These are phyloP conservation scores for Phyllostachys edulis DNA, from an alignment of 176 grass and related monocot genomes.

Conservation along the genomic window DNA sequence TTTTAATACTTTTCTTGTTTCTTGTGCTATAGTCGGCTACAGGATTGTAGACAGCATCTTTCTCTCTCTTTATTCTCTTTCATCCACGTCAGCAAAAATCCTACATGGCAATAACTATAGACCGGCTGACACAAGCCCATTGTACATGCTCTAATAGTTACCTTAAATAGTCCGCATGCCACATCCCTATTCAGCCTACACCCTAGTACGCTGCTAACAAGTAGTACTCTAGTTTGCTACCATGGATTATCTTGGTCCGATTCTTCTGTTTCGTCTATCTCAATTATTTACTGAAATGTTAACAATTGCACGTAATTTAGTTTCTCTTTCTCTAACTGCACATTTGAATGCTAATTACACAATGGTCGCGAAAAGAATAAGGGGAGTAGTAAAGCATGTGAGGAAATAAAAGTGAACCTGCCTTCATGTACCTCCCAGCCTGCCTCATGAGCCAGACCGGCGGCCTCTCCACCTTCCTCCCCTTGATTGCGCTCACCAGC, in stretches of 20 bases:
- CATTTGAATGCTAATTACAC: background rate
- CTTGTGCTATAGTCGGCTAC: too few relatives aligned
- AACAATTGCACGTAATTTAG: background rate
- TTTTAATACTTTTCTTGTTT: too few relatives aligned
- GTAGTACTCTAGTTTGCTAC: background rate
- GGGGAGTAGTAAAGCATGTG: too few relatives aligned
- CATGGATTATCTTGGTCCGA: background rate
- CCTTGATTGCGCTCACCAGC: conserved; percentile 77
- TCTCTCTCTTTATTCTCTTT: too few relatives aligned
- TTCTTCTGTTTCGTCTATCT: background rate
- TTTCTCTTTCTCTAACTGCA: background rate
- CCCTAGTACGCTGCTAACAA: background rate
- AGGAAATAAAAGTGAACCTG: conserved; percentile 42
- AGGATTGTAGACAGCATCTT: too few relatives aligned
- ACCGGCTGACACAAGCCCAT: too few relatives aligned
- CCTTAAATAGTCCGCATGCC: background rate
- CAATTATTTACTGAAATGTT: background rate
- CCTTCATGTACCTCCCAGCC: conserved; percentile 99
- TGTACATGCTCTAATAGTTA: too few relatives aligned
- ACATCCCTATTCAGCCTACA: background rate
- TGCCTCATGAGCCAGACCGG: conserved; percentile 99
- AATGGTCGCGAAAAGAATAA: background rate
- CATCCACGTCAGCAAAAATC: too few relatives aligned
- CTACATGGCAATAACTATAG: too few relatives aligned
- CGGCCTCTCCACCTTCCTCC: conserved; percentile 82